A percentile compares a stretch with the other conserved stretches of the same genome.
phyloP scores from a whole-genome alignment of 176 grass and related monocot genomes.

The Raddia distichophylla region DNA sequence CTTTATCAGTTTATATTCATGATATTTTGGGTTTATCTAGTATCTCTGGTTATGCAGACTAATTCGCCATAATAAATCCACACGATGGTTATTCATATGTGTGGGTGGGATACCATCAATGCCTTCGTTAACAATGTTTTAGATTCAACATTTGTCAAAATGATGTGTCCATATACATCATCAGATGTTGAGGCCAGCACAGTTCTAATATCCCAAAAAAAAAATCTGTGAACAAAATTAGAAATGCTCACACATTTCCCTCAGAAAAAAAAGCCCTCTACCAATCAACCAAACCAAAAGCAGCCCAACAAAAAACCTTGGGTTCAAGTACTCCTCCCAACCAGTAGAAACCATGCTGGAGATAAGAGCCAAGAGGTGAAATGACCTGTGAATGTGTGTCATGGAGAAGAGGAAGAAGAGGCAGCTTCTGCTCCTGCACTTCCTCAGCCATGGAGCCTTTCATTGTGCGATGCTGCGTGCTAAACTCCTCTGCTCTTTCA shows the following conservation, averaged over 20 bases:
- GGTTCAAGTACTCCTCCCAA: neutral
- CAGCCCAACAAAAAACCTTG: neutral
- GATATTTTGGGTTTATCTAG: too few species aligned
- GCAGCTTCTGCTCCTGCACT: neutral
- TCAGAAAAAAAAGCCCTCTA: neutral
- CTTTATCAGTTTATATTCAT: too few species aligned
- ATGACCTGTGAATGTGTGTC: neutral
- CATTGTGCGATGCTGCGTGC: neutral
- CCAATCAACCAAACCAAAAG: neutral
- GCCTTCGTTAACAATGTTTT: too few species aligned
- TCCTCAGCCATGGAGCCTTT: neutral
- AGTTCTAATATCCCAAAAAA: too few species aligned
- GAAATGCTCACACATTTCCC: neutral
- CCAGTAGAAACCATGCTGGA: neutral
- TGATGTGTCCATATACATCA: too few species aligned
- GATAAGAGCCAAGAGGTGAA: neutral
- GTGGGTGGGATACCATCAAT: too few species aligned
- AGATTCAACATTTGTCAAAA: too few species aligned
- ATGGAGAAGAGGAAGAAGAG: conserved; percentile 35
- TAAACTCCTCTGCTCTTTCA: neutral
- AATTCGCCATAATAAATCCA: too few species aligned
- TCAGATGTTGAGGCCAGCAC: too few species aligned
- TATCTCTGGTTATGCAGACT: too few species aligned
- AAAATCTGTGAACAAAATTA: too few species aligned
- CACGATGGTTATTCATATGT: too few species aligned